Base-by-base conservation (phyloP, 1,284 basidiomycete species). In the Sanghuangporus sanghuang region DNA sequence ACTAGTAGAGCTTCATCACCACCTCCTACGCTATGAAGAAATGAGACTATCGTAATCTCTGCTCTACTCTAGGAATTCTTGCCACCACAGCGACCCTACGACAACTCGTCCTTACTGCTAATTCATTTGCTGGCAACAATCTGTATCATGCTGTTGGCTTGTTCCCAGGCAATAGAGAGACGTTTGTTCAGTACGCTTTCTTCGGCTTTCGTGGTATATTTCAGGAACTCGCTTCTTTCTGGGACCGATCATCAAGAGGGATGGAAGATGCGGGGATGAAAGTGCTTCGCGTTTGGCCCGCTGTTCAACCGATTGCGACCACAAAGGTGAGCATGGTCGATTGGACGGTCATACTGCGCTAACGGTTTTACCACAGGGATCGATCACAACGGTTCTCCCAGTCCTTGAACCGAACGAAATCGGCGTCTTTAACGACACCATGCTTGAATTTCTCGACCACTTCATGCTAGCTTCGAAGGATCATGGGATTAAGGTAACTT, bases 381-480 rank as follows among this genome's bases (percentile, higher is more conserved):
- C 73, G 1, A 64, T 64, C 12, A 73, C 75, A 54, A 67, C 69
- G 39, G 63, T 70, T 1, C 73, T 71, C 62, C 70, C 69, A 8
- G 70, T 72, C 64, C 70, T 79, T 8, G 77, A 79, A 68, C 72
- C 73, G 1, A 69, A 60, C 14, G 52, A 60, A 18, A 73, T 77
- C 57, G 78, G 78, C 38, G 68, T 71, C 14, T 79, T 75, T 67
- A 71, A 79, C 67, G 75, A 77, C 64, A 77, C 74, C 1, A 74
- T 78, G 35, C 71, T 79, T 14, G 68, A 74, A 42, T 68, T 71
- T 11, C 71, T 79, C 39, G 77, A 79, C 63, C 71, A 73, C 52
- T 73, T 79, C 67, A 78, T 78, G 78, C 50, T 74, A 50, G 76
- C 75, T 21, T 73, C 74, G 11, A 66, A 74, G 36, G 57, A 64